phyloP scores from a whole-genome alignment of 2,329 filamentous ascomycete genomes.

The Alternaria postmessia region DNA sequence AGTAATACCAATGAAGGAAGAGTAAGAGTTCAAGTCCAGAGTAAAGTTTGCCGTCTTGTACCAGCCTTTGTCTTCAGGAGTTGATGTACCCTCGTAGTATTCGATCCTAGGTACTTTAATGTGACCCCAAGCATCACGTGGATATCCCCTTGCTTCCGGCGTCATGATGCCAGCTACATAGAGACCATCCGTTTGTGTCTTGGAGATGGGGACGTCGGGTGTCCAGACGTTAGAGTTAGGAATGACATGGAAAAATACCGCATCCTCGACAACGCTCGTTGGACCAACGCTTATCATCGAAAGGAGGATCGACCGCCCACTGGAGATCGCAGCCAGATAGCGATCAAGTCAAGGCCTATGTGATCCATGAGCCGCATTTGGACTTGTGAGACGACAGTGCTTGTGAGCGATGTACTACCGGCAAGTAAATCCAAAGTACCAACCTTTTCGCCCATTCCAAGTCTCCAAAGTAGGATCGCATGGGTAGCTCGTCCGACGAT shows the following conservation, averaged over 20 bases:
- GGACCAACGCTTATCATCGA: not conserved
- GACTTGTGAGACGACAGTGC: not conserved
- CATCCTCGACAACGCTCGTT: not conserved
- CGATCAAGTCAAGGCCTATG: not conserved
- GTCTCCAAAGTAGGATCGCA: not conserved
- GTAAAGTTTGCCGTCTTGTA: too few species aligned
- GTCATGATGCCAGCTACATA: too few species aligned
- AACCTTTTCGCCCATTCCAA: not conserved
- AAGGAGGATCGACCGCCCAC: not conserved
- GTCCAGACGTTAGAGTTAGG: not conserved
- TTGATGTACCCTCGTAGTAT: too few species aligned
- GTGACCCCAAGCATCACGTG: too few species aligned
- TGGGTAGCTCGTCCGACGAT: not conserved
- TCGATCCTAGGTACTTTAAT: too few species aligned
- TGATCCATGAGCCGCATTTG: fast-evolving
- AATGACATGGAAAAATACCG: not conserved
- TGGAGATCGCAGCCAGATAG: not conserved
- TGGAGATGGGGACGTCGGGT: not conserved
- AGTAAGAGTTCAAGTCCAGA: too few species aligned
- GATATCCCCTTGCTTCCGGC: too few species aligned
- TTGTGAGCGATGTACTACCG: not conserved
- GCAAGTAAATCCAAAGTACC: not conserved
- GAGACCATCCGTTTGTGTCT: too few species aligned
- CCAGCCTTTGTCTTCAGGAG: too few species aligned
- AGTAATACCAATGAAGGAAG: too few species aligned